A percentile compares a stretch with the other conserved stretches of the same genome.
phyloP scores from a whole-genome alignment of 176 grass and related monocot species.

The Lolium rigidum region DNA sequence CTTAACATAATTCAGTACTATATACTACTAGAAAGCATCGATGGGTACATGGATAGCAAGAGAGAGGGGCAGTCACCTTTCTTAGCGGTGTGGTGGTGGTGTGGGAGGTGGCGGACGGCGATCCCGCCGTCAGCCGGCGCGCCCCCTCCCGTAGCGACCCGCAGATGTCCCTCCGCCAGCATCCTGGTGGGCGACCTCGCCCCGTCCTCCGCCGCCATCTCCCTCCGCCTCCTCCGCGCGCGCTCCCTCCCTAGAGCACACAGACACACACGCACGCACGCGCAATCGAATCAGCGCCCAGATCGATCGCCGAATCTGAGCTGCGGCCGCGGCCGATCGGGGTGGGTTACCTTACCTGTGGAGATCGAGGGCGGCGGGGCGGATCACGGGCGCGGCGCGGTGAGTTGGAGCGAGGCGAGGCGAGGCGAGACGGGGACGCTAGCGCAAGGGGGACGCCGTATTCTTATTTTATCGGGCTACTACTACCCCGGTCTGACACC shows the following conservation, averaged over 20 bases:
- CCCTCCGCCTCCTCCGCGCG: constrained; percentile 42
- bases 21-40: background rate
- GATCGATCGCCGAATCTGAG: background rate
- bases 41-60: rapidly evolving
- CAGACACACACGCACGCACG: too few relatives aligned
- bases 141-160: constrained; percentile 57
- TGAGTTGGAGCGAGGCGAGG: background rate
- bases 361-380: constrained; percentile 53
- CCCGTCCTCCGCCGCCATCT: constrained; percentile 62
- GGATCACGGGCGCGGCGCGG: constrained; percentile 44
- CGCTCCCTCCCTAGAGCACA: constrained; percentile 14
- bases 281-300: background rate
- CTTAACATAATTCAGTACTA: constrained; percentile 1
- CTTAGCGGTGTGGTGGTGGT: constrained; percentile 54
- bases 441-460: background rate
- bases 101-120: constrained; percentile 68
- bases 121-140: constrained; percentile 61
- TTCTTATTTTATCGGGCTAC: constrained; percentile 38
- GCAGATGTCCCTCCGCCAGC: constrained; percentile 64
- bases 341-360: constrained; percentile 41
- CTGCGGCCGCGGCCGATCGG: background rate
- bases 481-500: background rate
- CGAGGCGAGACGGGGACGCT: constrained; percentile 13
- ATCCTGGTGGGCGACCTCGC: constrained; percentile 66
- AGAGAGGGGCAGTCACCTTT: constrained; percentile 41